Conservation (phyloP, 192 early-diverging fungal genomes). For the Spizellomyces punctatus region DNA sequence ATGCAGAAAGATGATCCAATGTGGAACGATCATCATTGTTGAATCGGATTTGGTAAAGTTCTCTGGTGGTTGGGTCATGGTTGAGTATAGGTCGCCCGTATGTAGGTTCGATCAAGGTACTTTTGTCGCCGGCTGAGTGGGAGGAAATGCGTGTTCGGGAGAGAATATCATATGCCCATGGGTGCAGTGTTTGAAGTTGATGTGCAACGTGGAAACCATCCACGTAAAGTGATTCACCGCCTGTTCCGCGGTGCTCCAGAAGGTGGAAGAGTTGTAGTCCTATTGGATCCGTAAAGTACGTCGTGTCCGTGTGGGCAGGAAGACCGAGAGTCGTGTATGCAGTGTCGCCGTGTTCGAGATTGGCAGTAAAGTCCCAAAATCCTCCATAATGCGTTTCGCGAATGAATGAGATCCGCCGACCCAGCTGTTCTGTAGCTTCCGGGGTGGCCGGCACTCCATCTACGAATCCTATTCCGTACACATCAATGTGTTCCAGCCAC, state of each 20-base stretch:
- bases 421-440: slow-evolving; percentile 67
- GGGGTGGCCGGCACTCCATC: slow-evolving; percentile 65
- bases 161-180: slow-evolving; percentile 64
- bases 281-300: slow-evolving; percentile 84
- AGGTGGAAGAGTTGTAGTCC: slow-evolving; percentile 84
- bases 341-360: slow-evolving; percentile 79
- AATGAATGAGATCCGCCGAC: slow-evolving; percentile 68
- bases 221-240: slow-evolving; percentile 77
- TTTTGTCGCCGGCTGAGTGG: slow-evolving; percentile 75
- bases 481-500: slow-evolving; percentile 72
- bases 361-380: slow-evolving; percentile 78
- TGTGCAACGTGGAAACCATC: slow-evolving; percentile 77
- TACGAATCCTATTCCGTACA: slow-evolving; percentile 76
- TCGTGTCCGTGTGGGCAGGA: slow-evolving; percentile 82
- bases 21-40: slow-evolving; percentile 83
- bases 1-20: slow-evolving; percentile 41
- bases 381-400: slow-evolving; percentile 78
- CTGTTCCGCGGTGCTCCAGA: slow-evolving; percentile 66
- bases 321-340: slow-evolving; percentile 76
- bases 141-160: slow-evolving; percentile 60
- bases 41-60: slow-evolving; percentile 73
- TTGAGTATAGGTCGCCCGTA: slow-evolving; percentile 66
- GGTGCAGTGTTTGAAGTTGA: slow-evolving; percentile 57
- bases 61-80: slow-evolving; percentile 35
- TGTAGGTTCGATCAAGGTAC: slow-evolving; percentile 63